Evolutionary conservation across 805 yeast species (phyloP), one percentile per base, ranked within the genome.

Genomic region (Maudiozyma pseudohumilis): DNA sequence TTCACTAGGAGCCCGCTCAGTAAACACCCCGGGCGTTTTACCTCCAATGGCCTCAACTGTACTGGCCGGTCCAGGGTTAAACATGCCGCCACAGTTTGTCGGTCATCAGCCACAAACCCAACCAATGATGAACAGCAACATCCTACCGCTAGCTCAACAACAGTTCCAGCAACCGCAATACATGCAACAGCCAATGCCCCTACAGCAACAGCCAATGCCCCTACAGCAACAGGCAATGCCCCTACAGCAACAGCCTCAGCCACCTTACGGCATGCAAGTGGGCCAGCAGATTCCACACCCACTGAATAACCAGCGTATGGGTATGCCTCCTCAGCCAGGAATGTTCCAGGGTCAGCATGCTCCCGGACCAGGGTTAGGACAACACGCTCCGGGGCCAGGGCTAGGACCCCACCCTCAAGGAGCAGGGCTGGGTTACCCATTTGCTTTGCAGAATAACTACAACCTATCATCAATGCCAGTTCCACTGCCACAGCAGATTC

Each of bases 371-470:
- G 7, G 13, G 18, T 25, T n/a, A n/a, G n/a, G n/a, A n/a, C n/a
- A n/a, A n/a, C n/a, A n/a, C n/a, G n/a, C n/a, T 28, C 6, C 24
- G 25, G 29, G 22, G 22, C 29, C 17, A 11, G 15, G 6, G 29
- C 6, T 16, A 30, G 6, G 12, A 17, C 12, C 18, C 5, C 21
- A 10, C 9, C 11, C n/a, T n/a, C n/a, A n/a, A n/a, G n/a, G n/a
- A n/a, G n/a, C n/a, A 20, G 12, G 36, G n/a, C 18, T 34, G 37
- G 38, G 38, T 2, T 40, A 40, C 15, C 43, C 40, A 13, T 40
- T 37, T 37, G 40, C 28, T 9, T 15, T 24, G 13, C n/a, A 33
- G 15, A 28, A 23, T 13, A 24, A 37, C 24, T 34, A 36, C 28
- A 37, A 34, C 22, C 21, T 37, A 19, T 15, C 32, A 5, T 29